Conservation (phyloP, 179 eudicot genomes). For the Nepenthes alata region DNA sequence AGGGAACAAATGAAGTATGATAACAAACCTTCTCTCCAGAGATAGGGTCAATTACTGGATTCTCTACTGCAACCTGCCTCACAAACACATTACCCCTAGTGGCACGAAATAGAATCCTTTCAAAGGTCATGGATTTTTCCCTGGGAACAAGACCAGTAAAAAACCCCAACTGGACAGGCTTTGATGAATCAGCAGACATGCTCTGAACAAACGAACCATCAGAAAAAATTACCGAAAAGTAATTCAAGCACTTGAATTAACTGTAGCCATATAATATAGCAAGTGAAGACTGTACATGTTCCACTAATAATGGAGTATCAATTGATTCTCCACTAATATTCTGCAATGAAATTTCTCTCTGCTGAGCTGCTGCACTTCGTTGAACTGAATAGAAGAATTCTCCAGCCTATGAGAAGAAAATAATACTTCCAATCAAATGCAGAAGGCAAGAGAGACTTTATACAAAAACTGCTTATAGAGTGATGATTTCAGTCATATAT, state of each 20-base stretch:
- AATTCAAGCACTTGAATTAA: not conserved
- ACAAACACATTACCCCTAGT: conserved; percentile 72
- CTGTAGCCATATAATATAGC: not conserved
- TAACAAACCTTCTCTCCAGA: conserved; percentile 55
- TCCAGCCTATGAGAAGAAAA: conserved; percentile 34
- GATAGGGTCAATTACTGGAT: conserved; percentile 58
- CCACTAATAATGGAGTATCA: conserved; percentile 64
- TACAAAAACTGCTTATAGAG: too few species aligned
- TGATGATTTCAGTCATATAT: too few species aligned
- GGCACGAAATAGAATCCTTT: conserved; percentile 67
- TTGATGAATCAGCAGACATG: conserved; percentile 46
- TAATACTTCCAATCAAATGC: conserved; percentile 2
- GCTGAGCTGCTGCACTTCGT: conserved; percentile 57
- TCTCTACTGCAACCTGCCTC: conserved; percentile 46
- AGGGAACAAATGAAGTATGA: conserved; percentile 1
- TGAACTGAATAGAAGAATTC: conserved; percentile 68
- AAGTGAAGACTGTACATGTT: conserved; percentile 35
- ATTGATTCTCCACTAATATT: conserved; percentile 44
- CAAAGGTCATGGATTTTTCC: conserved; percentile 71
- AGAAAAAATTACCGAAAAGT: conserved; percentile 4
- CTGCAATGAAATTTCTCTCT: conserved; percentile 34
- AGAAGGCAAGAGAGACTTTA: not conserved
- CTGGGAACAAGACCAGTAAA: conserved; percentile 74
- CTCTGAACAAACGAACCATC: conserved; percentile 25
- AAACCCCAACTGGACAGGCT: conserved; percentile 60